Conservation (phyloP, 129 eudicot species). For the Scalesia atractyloides region DNA sequence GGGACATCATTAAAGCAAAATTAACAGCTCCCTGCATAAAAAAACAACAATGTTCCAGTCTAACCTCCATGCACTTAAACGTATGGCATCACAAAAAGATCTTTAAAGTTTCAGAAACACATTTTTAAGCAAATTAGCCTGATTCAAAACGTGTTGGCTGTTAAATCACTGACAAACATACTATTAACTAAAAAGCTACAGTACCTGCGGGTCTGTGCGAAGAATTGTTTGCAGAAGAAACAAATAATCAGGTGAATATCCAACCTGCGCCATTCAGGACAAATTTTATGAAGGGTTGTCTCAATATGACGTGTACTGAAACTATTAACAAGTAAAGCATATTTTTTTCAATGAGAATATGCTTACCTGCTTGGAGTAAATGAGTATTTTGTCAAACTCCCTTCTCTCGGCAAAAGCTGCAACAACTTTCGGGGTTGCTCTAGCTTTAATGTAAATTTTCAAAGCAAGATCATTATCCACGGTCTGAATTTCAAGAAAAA, state of each 20-base stretch:
- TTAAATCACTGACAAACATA: conserved; percentile 4
- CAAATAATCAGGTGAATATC: conserved; percentile 96
- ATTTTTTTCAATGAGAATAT: not conserved
- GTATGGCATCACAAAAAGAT: conserved; percentile 11
- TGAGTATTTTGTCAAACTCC: conserved; percentile 94
- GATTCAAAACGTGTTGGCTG: not conserved
- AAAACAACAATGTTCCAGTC: not conserved
- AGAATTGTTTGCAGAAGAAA: conserved; percentile 99
- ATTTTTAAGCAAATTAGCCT: conserved; percentile 15
- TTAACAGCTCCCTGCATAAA: conserved; percentile 92
- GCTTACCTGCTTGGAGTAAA: conserved; percentile 93
- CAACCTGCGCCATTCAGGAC: conserved; percentile 63
- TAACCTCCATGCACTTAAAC: conserved; percentile 18
- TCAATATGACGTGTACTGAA: not conserved
- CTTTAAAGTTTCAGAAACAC: conserved; percentile 9
- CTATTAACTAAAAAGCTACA: not conserved
- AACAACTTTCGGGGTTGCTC: conserved; percentile 99
- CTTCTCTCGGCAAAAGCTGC: conserved; percentile 99
- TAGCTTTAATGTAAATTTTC: conserved; percentile 93
- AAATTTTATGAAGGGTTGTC: not conserved
- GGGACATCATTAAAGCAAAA: conserved; percentile 99
- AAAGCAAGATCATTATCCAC: conserved; percentile 97
- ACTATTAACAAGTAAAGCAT: not conserved
- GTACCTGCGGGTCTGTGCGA: conserved; percentile 96
- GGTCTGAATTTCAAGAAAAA: conserved; percentile 50